Evolutionary conservation across 108 stramenopile genomes (phyloP), one percentile per base, ranked within the genome.

Genomic region (Chaetoceros tenuissimus): DNA sequence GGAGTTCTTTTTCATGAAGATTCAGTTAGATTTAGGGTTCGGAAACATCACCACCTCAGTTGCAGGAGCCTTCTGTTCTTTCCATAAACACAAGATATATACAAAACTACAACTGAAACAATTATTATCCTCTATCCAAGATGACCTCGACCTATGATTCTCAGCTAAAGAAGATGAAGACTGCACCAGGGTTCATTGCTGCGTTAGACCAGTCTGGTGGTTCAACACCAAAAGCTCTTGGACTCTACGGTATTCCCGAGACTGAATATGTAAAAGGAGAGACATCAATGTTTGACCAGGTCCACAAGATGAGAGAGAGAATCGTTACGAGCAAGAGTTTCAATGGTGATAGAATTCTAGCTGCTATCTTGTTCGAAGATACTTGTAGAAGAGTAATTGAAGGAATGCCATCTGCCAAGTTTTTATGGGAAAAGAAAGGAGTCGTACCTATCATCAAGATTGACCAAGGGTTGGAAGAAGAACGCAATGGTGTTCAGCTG

Each of bases 141-240:
- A n/a, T n/a, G n/a, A n/a, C n/a, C n/a, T n/a, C n/a, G n/a, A n/a
- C n/a, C n/a, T n/a, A n/a, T n/a, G n/a, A n/a, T n/a, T n/a, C n/a
- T 10, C 34, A 40, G 34, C 34, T 40, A 5, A 13, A 40, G 34
- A 40, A 40, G 34, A 40, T 40, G 34, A 13, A 40, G 34, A 5
- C 5, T 40, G 5, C 34, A 40, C 34, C 34, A 40, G 89, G 85
- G 18, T 91, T 87, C 71, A 60, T 91, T 40, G 89, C 85, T 17
- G 89, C 89, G 5, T 63, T 91, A 24, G 89, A 91, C 56, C 89
- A 91, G 59, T 75, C 73, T 23, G 89, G 89, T 23, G 89, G 83
- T 16, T 75, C 67, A 57, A 87, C 88, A 18, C 88, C 88, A 0
- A 81, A 81, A 46, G 84, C 88, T 3, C 58, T 90, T 3, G 48